Base-by-base conservation (phyloP, 1,284 basidiomycete species). In the Apiotrichum laibachii region DNA sequence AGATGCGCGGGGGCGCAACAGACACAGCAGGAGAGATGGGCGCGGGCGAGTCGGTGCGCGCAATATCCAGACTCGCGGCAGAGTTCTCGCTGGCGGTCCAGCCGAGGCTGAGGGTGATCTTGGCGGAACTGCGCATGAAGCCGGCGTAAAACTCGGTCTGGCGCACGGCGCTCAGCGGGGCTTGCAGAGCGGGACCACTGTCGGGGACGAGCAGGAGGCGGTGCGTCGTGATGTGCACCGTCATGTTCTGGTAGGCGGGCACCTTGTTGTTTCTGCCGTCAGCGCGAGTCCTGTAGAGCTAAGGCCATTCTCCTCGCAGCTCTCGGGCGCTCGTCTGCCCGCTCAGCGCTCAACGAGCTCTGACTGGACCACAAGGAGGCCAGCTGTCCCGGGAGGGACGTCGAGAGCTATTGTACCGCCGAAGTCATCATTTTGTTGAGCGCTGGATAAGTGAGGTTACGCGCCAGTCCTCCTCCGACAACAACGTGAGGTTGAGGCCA, bases 121-220 rank as follows among this genome's bases (percentile, higher is more conserved):
- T 99, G 5, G 95, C 72, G 0, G 88, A 92, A 22, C 90, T 93
- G 57, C 86, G 89, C 80, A 98, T 88, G 61, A 99, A 87, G 4
- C 95, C 94, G 3, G 88, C 86, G 73, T 96, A 98, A 77, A 90
- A 85, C 67, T 97, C 92, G 4, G 92, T 95, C 68, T 88, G 87
- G 1, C 81, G 80, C 54, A 98, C 82, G 60, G 81, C 79, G 0
- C 82, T 80, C 10, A 97, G 83, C 65, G 72, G 66, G 34, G 80
- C 67, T 56, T 87, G 84, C 62, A 90, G 76, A 8, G 76, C 31
- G 3, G 49, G 16, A 19, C 37, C 49, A 5, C 21, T 40, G 4
- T 66, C 63, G 18, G 72, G 73, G 2, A 76, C 61, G 56, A 78
- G 66, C 37, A 80, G 69, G 5, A 80, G 65, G 1, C 95, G 86